Evolutionary conservation across 2,329 filamentous ascomycete species (phyloP), one percentile per base, ranked within the genome.

Genomic region (Fusarium sp.): DNA sequence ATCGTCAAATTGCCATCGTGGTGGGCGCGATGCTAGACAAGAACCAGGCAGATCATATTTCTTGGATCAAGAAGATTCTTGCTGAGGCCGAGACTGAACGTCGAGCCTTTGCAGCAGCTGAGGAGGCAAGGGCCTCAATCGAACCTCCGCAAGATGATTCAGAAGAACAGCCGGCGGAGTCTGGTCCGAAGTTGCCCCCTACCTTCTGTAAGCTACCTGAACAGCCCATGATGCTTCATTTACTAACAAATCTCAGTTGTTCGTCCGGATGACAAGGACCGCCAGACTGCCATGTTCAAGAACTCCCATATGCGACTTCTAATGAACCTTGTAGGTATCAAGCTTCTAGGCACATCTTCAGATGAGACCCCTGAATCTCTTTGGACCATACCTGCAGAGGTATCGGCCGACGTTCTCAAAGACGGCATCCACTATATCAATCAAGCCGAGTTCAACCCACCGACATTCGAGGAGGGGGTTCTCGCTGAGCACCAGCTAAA

Each of bases 251-350:
- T 22, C 16, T 20, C 74, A 91, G 88, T 81, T 59, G 81, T 94
- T 56, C 87, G 85, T 53, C 86, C 92, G 0, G 89, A 91, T 61
- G 89, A 87, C 44, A 88, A 92, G 47, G 85, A 88, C 51, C 89
- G 90, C 43, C 89, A 90, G 53, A 87, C 86, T 24, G 91, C 93
- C 27, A 90, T 97, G 81, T 97, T 97, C 83, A 97, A 94, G 77
- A 97, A 98, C 79, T 90, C 92, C 12, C 91, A 95, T 75, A 86
- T 98, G 4, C 91, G 95, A 34, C 89, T 98, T 3, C 87, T 99
- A 6, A 91, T 98, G 87, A 91, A 86, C 2, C 85, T 96, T 0
- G 85, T 91, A 20, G 92, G 92, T 1, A 88, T 97, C 66, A 86
- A 91, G 74, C 86, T 90, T 6, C 79, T 86, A 11, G 80, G 81